Evolutionary conservation across 2,329 filamentous ascomycete species (phyloP), one percentile per base, ranked within the genome.

Genomic region (Anthostomella pinea): DNA sequence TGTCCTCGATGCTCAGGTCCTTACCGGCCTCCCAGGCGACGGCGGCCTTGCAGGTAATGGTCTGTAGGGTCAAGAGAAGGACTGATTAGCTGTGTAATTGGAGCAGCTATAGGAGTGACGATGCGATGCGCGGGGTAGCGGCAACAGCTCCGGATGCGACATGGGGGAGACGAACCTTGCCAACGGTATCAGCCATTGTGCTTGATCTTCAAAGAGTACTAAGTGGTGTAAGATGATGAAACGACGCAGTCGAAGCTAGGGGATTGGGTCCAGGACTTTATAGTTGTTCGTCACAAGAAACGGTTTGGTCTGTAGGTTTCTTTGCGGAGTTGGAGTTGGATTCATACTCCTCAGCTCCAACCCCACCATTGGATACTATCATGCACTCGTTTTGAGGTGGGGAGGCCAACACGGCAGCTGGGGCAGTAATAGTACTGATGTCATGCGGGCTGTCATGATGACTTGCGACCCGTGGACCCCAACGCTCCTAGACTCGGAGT

Each of bases 11-110:
- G 56, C 75, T 81, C 49, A 98, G 79, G 52, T 87, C 83, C 72
- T 95, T 87, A 63, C 86, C 90, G 30, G 93, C 89, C 68, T 90
- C 91, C 93, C 93, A 98, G 64, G 93, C 93, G 48, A 98, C 85
- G 58, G 93, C 93, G 52, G 93, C 93, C 84, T 93, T 91, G 80
- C 90, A 96, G 58, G 83, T 94, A 63, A 95, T 95, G 57, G 87
- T 88, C 88, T 96, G 56, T 43, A 18, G 21, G 16, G 25, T 28
- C 25, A 26, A 33, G 33, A 26, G 22, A 35, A 4, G 19, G 25
- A 30, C 31, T 25, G 15, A 36, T 47, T 32, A 33, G 46, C 26
- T 31, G 35, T 36, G 8, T 5, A 15, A 17, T 36, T 17, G 18
- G 19, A 15, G n/a, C n/a, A n/a, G 31, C 15, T 21, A 20, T 22